Evolutionary conservation across 83 land plant species (phyloP), one percentile per base, ranked within the genome.

Genomic region (Diphasiastrum complanatum): DNA sequence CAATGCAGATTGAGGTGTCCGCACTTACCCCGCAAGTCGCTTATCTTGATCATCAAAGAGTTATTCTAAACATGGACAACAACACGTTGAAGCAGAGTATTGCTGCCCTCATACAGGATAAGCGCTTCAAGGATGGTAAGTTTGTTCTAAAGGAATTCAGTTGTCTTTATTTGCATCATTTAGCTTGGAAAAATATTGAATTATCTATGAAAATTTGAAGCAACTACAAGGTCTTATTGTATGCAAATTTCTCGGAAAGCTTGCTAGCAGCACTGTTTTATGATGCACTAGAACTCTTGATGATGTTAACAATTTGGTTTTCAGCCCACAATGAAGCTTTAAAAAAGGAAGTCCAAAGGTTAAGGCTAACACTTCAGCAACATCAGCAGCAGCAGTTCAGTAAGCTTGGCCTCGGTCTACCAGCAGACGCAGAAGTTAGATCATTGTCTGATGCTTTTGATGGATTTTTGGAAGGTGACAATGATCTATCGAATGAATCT

Each of bases 121-220:
- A 89, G 60, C 79, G 83, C 63, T 89, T 89, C 69, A 89, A 85
- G 72, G 96, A 89, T 64, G 96, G 96, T 89, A 56, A 47, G 63
- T 6, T 22, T 33, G 0, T 5, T 16, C 54, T 14, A 27, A 3
- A 30, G 30, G 38, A 10, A 51, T 49, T 50, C 22, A 22, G 16
- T 1, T 22, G 14, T 8, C 22, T 19, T 50, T 48, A 0, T 28
- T 18, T 1, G 12, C 19, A 23, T 12, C 0, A 28, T 8, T 20
- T 31, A 11, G 61, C 12, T 28, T 50, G n/a, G n/a, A n/a, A n/a
- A n/a, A n/a, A n/a, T n/a, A n/a, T n/a, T n/a, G n/a, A n/a, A n/a
- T n/a, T n/a, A n/a, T n/a, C n/a, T n/a, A n/a, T n/a, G n/a, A n/a
- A n/a, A n/a, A n/a, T n/a, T n/a, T n/a, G n/a, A n/a, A n/a, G n/a